Evolutionary conservation across 1,284 basidiomycete species (phyloP).

Genomic region (Rhodotorula sp.): DNA sequence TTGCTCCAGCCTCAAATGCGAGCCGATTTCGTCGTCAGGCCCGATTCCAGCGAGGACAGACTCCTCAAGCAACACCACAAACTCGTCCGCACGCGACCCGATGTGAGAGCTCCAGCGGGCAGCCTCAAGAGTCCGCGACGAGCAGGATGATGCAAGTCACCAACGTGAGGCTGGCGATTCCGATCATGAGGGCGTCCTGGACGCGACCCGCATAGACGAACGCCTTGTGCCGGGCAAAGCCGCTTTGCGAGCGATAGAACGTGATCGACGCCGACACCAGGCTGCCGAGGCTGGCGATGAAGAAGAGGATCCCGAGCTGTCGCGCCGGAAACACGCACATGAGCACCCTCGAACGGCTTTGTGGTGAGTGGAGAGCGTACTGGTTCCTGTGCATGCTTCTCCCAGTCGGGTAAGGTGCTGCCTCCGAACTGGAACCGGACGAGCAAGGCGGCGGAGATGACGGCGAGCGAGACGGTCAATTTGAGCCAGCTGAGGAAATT

Average conservation of each 20-base stretch:
- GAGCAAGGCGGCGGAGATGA: slow-evolving; percentile 28
- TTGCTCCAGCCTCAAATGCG: too few relatives aligned
- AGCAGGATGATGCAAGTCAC: slow-evolving; percentile 30
- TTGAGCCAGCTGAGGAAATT: slow-evolving; percentile 38
- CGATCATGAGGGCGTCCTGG: slow-evolving; percentile 9
- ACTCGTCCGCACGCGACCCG: too few relatives aligned
- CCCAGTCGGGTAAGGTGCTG: slow-evolving; percentile 11
- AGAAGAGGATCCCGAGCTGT: slow-evolving; percentile 39
- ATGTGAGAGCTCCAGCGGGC: too few relatives aligned
- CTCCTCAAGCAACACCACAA: background rate
- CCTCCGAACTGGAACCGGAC: slow-evolving; percentile 34
- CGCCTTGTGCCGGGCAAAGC: slow-evolving; percentile 19
- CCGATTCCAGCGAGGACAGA: too few relatives aligned
- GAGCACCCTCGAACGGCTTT: background rate
- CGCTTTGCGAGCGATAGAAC: slow-evolving; percentile 7
- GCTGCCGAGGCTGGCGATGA: slow-evolving; percentile 16
- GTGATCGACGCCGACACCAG: slow-evolving; percentile 8
- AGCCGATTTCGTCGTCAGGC: too few relatives aligned
- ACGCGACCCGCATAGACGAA: slow-evolving; percentile 31
- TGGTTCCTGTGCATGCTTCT: slow-evolving; percentile 20
- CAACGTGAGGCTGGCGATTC: slow-evolving; percentile 20
- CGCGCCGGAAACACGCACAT: background rate
- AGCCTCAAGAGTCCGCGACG: slow-evolving; percentile 8
- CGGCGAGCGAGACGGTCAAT: slow-evolving; percentile 20
- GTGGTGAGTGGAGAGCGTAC: slow-evolving; percentile 2